Base-by-base conservation (phyloP, 495 filamentous ascomycete genomes). In the Penicillium argentinense region DNA sequence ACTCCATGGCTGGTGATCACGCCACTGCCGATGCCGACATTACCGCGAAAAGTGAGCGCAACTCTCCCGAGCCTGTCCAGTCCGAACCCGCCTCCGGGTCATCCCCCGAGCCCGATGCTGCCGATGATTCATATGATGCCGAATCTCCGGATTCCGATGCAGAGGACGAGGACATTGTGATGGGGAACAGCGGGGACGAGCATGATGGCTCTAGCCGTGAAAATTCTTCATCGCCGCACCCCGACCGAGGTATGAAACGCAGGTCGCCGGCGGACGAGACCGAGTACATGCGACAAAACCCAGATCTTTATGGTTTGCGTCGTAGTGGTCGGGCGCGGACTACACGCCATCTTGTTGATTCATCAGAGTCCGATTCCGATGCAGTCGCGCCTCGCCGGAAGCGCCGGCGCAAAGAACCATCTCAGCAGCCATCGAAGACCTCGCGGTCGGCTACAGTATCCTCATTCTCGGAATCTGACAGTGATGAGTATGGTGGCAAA, bases 241-340 rank as follows among this genome's bases (percentile, higher is more conserved):
- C 82, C 24, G 72, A 72, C 29, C 79, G 79, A 54, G 78, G 79
- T 29, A 63, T 78, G 18, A 96, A 96, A 76, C 83, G 89, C 55
- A 96, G 92, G 72, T 78, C 76, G 28, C 70, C 72, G 18, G 78
- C 84, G 16, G 85, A 87, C 33, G 88, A 95, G 48, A 85, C 88
- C 22, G 86, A 92, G 17, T 88, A 82, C 55, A 96, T 96, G 53
- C 76, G 82, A 51, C 84, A 89, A 59, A 91, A 98, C 62, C 93
- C 93, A n/a, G 93, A 97, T 62, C 73, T 98, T 14, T 98, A 97
- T 69, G 93, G 92, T 13, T 74, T 99, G 39, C 80, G 93, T 49
- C 80, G 93, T 61, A 98, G 93, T 72, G 91, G 76, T 56, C 79
- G 83, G 51, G 78, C 81, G 33, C 76, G 78, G 51, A 73, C 73